These are phyloP conservation scores for Phytophthora nicotianae DNA, from an alignment of 352 stramenopile genomes.

Conservation along the genomic window DNA sequence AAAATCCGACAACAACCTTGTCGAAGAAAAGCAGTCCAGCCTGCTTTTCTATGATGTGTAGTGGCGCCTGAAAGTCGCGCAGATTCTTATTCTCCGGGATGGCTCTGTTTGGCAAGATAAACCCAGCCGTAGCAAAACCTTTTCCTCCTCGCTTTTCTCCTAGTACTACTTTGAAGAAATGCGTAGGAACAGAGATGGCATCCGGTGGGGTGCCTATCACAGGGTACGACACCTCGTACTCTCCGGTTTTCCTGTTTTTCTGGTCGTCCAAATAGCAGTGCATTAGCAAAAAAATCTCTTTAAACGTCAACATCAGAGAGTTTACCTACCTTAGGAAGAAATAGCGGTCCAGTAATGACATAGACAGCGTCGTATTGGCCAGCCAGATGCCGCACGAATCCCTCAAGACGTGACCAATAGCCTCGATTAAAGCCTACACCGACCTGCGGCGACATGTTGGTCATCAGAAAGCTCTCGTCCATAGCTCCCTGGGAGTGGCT, in stretches of 20 bases:
- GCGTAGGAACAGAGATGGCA: constrained; percentile 92
- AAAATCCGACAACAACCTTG: constrained; percentile 44
- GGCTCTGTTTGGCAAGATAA: constrained; percentile 93
- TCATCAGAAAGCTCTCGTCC: constrained; percentile 96
- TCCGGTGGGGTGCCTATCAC: constrained; percentile 88
- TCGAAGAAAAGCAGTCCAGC: constrained; percentile 95
- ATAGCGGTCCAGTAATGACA: constrained; percentile 94
- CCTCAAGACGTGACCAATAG: constrained; percentile 89
- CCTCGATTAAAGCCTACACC: constrained; percentile 87
- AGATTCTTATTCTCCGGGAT: constrained; percentile 82
- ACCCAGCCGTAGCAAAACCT: constrained; percentile 86
- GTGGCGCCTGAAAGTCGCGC: constrained; percentile 85
- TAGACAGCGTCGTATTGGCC: constrained; percentile 80
- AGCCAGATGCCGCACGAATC: constrained; percentile 87
- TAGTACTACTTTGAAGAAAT: constrained; percentile 97
- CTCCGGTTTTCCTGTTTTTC: constrained; percentile 72
- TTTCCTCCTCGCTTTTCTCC: constrained; percentile 52
- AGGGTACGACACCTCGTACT: constrained; percentile 73
- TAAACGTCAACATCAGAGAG: not conserved
- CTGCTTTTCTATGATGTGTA: constrained; percentile 93
- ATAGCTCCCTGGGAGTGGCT: constrained; percentile 75
- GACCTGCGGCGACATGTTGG: constrained; percentile 94
- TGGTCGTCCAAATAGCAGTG: constrained; percentile 13
- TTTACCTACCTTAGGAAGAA: constrained; percentile 80
- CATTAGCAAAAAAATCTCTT: not conserved